These are phyloP conservation scores for Gloeopeniophorella convolvens DNA, from an alignment of 768 basidiomycete genomes.

Conservation along the genomic window DNA sequence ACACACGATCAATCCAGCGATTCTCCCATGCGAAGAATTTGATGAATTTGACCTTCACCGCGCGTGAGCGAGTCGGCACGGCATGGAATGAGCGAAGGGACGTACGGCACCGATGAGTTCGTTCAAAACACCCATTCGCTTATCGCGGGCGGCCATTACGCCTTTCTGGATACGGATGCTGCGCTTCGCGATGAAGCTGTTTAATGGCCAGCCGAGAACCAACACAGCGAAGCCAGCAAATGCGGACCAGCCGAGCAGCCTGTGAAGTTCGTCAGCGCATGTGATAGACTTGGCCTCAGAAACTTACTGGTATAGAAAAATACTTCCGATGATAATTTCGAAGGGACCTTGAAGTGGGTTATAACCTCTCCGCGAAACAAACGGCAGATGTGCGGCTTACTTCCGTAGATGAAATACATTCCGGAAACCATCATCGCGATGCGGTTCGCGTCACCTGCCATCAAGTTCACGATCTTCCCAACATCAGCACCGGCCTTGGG, in stretches of 20 bases:
- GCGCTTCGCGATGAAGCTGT: slow-evolving; percentile 55
- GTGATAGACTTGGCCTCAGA: neutral
- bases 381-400: slow-evolving; percentile 28
- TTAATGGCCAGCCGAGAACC: slow-evolving; percentile 62
- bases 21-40: slow-evolving; percentile 83
- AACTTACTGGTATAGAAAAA: slow-evolving; percentile 69
- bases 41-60: slow-evolving; percentile 57
- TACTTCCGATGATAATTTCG: slow-evolving; percentile 64
- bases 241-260: slow-evolving; percentile 60
- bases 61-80: neutral
- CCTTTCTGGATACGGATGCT: slow-evolving; percentile 57
- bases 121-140: slow-evolving; percentile 70
- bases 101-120: slow-evolving; percentile 66
- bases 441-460: slow-evolving; percentile 72
- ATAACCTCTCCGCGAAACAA: neutral
- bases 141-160: slow-evolving; percentile 56
- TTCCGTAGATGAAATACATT: slow-evolving; percentile 62
- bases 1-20: slow-evolving; percentile 61
- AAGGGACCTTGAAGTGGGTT: slow-evolving; percentile 49
- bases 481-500: slow-evolving; percentile 76
- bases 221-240: slow-evolving; percentile 73
- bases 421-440: slow-evolving; percentile 48
- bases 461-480: slow-evolving; percentile 86
- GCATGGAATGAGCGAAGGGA: slow-evolving; percentile 2
- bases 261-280: slow-evolving; percentile 22